phyloP scores from a whole-genome alignment of 2,329 filamentous ascomycete genomes.

The Xylaria digitata region DNA sequence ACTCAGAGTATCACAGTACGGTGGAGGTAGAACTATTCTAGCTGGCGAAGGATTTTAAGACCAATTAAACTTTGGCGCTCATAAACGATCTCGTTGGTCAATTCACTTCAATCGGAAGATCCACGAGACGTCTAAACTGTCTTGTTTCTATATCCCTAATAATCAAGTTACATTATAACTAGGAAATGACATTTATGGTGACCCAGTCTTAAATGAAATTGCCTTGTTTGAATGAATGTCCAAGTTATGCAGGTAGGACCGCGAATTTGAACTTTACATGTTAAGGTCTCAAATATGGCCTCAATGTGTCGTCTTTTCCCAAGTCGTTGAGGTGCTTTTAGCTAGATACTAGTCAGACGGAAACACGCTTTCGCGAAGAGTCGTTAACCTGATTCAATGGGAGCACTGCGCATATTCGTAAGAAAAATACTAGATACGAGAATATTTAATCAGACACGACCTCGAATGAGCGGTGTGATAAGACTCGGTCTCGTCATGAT shows the following conservation, averaged over 20 bases:
- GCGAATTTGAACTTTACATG: not conserved
- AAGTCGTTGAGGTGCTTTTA: not conserved
- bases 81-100: not conserved
- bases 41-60: slow-evolving; percentile 69
- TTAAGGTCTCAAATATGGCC: not conserved
- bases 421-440: not conserved
- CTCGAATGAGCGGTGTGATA: slow-evolving; percentile 13
- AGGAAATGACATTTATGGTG: slow-evolving; percentile 1
- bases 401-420: not conserved
- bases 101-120: not conserved
- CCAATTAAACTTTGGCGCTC: not conserved
- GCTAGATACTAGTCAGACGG: not conserved
- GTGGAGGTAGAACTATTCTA: slow-evolving; percentile 77
- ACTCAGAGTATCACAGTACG: slow-evolving; percentile 63
- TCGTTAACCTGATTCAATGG: not conserved
- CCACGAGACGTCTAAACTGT: not conserved
- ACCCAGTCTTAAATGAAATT: not conserved
- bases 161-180: slow-evolving; percentile 4
- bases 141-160: not conserved
- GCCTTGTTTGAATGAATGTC: not conserved
- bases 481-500: slow-evolving; percentile 1
- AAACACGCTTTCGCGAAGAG: not conserved
- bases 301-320: not conserved
- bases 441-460: not conserved
- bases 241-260: not conserved